Evolutionary conservation across 768 basidiomycete genomes (phyloP).

Genomic region (Rhodosporidiobolus sp.): DNA sequence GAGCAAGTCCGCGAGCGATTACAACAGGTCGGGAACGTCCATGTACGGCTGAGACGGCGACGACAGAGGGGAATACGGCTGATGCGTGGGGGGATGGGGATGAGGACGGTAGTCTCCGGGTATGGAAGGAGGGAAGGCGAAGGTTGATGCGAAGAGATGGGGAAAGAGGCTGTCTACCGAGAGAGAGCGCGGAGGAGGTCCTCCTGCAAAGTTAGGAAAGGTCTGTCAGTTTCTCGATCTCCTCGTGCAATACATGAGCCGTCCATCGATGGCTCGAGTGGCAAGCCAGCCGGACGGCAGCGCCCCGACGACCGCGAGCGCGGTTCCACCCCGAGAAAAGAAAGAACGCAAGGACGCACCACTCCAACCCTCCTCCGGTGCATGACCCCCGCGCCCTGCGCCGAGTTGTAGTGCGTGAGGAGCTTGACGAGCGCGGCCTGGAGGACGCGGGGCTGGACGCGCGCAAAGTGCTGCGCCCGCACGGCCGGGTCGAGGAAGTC

Average conservation of each 20-base stretch:
- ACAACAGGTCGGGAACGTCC: no score
- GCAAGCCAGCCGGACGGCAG: no score
- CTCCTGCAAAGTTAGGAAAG: constrained; percentile 2
- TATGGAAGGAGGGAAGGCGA: no score
- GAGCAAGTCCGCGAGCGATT: no score
- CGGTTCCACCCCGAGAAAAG: no score
- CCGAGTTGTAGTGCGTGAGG: constrained; percentile 37
- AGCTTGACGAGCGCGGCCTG: constrained; percentile 49
- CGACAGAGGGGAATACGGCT: no score
- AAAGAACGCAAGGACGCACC: neutral
- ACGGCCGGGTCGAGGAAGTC: constrained; percentile 40
- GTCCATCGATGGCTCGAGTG: no score
- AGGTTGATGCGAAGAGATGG: neutral
- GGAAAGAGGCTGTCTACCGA: neutral
- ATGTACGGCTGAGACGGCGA: no score
- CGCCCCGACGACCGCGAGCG: no score
- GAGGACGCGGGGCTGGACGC: constrained; percentile 46
- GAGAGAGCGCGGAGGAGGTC: constrained; percentile 21
- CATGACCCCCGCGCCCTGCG: constrained; percentile 41
- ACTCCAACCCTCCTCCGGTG: constrained; percentile 40
- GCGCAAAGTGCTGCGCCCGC: constrained; percentile 46
- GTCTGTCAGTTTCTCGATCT: no score
- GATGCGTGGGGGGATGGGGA: no score
- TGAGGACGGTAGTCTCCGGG: no score
- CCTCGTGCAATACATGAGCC: neutral